Base-by-base conservation (phyloP, 2,329 filamentous ascomycete genomes). In the Cytospora leucostoma region DNA sequence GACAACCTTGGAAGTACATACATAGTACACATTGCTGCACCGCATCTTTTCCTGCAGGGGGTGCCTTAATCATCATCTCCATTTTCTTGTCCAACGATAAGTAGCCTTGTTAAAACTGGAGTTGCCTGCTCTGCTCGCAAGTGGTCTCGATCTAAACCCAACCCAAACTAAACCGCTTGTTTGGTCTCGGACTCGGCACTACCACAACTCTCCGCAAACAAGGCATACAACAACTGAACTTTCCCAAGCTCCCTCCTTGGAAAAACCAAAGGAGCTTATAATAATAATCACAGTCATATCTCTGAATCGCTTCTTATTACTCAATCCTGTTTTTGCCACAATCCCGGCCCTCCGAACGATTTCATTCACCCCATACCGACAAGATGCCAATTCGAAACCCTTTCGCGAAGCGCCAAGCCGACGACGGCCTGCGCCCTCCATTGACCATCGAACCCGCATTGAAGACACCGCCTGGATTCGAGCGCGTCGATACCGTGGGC, bases 351-450 rank as follows among this genome's bases (percentile, higher is more conserved):
- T 34, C 55, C 59, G n/a, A 19, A 47, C 19, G 15, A 21, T 19
- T 12, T 47, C n/a, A 21, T 47, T 13, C 2, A 5, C 10, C 65
- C 44, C 4, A 12, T 47, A 47, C 21, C 44, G 8, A 47, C 44
- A 79, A 68, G 64, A 91, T 91, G 88, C 84, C 86, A 66, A 90
- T 92, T 72, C 87, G 89, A 69, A 92, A 92, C 74, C 87, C 88
- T 35, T 90, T 92, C 73, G 79, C 83, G 62, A 84, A 85, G 70
- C 87, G 85, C 59, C 77, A 83, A 60, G 84, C 73, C 67, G 76
- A 75, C 66, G 84, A 88, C 70, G 87, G 89, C 70, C 71, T 76
- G 64, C 80, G 77, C 57, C 76, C 82, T 47, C 74, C 72, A 17
- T 66, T 73, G 52, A 63, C 70, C 32, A 66, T 67, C 33, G 79